Base-by-base conservation (phyloP, 2,329 filamentous ascomycete genomes). In the Mycosphaerelloides madeirae region DNA sequence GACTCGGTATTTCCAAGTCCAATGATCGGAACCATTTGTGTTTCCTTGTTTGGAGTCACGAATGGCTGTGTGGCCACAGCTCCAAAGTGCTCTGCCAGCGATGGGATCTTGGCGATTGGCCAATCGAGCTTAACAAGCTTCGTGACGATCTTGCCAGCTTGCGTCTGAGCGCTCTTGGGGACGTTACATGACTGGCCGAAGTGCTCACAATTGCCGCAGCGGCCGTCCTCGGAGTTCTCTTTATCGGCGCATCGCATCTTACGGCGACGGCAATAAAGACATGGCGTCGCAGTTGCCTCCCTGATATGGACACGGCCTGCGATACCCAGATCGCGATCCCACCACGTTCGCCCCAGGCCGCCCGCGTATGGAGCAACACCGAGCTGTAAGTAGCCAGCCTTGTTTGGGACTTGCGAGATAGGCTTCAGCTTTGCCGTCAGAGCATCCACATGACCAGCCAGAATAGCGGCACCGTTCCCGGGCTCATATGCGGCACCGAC, bases 361-460 rank as follows among this genome's bases (percentile, higher is more conserved):
- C 93, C 91, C 8, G 89, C 91, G 64, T 97, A 98, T 1, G 87
- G 93, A 2, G 93, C 90, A 41, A 97, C 87, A 18, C 87, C 91
- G 6, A 97, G 78, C 71, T 97, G 88, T 20, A 87, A 67, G 62
- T 88, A 98, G 42, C 93, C 91, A 25, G 86, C 84, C 64, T 85
- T 88, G 57, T 76, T 86, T n/a, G 84, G 81, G 60, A 95, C 82
- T 61, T 80, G 86, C 60, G 88, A 88, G 20, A 96, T 79, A 8
- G 93, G 91, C 80, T 97, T 97, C 57, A 97, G 72, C 67, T 83
- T 87, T 14, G 90, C 87, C 13, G 90, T 95, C 41, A 97, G 72
- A 36, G 91, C 90, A 68, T 97, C 93, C 51, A 97, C 85, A 67
- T 97, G 93, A 6, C 90, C 90, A 3, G 86, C 93, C 35, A 97